phyloP scores from a whole-genome alignment of 768 basidiomycete genomes.

The Tulasnella sp. region DNA sequence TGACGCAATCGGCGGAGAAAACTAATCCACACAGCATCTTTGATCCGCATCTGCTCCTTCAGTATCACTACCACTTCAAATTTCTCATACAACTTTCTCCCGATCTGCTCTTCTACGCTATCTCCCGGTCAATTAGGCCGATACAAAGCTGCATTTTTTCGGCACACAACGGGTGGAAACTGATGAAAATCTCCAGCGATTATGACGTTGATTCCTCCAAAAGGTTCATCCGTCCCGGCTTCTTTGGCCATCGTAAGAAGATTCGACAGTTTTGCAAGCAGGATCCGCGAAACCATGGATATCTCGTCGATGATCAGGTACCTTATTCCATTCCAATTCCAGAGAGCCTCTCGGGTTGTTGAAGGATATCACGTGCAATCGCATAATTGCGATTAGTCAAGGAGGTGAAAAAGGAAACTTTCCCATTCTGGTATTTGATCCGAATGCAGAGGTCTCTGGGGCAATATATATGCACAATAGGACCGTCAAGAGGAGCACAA shows the following conservation, averaged over 20 bases:
- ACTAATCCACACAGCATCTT: constrained; percentile 25
- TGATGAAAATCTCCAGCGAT: constrained; percentile 26
- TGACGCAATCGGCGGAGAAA: constrained; percentile 24
- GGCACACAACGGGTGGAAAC: constrained; percentile 21
- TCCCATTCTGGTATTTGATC: too few relatives aligned
- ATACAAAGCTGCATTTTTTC: neutral
- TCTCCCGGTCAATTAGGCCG: neutral
- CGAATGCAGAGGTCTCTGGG: too few relatives aligned
- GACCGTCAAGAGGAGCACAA: too few relatives aligned
- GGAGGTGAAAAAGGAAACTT: too few relatives aligned
- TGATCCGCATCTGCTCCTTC: constrained; percentile 27
- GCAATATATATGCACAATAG: too few relatives aligned
- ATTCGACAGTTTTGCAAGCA: constrained; percentile 22
- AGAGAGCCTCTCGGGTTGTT: too few relatives aligned
- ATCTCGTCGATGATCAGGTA: constrained; percentile 32
- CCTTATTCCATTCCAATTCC: neutral
- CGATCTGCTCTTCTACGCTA: constrained; percentile 15
- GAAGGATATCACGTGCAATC: too few relatives aligned
- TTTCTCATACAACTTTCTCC: constrained; percentile 22
- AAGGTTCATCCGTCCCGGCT: constrained; percentile 15
- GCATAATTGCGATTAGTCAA: too few relatives aligned
- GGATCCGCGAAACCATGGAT: constrained; percentile 27
- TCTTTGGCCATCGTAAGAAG: constrained; percentile 9
- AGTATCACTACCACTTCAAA: constrained; percentile 30
- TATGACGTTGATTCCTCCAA: constrained; percentile 27